Percentiles rank a stretch among this genome's conserved stretches.
phyloP scores from a whole-genome alignment of 768 basidiomycete genomes.

The Paxillus rubicundulus region DNA sequence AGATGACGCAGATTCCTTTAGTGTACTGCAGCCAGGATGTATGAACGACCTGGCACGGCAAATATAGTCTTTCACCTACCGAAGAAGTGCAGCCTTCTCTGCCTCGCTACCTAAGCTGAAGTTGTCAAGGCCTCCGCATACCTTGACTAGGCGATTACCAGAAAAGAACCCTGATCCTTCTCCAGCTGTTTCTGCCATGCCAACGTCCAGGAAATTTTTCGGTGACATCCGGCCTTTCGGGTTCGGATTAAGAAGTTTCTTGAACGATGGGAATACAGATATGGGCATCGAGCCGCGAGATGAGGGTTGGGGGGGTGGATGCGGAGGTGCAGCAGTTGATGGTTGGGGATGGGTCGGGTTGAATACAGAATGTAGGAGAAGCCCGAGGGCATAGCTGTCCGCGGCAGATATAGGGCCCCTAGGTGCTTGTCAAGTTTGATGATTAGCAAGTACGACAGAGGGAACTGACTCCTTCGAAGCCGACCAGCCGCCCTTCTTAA shows the following conservation, averaged over 20 bases:
- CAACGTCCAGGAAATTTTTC: constrained; percentile 74
- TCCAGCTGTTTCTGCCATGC: constrained; percentile 63
- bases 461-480: constrained; percentile 72
- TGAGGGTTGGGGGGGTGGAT: constrained; percentile 73
- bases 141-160: constrained; percentile 76
- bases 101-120: constrained; percentile 79
- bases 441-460: neutral
- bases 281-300: constrained; percentile 76
- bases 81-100: constrained; percentile 72
- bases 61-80: constrained; percentile 38
- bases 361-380: constrained; percentile 84
- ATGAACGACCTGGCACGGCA: neutral
- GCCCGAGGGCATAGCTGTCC: constrained; percentile 86
- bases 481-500: constrained; percentile 84
- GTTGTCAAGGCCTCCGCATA: constrained; percentile 81
- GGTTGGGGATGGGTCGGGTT: constrained; percentile 79
- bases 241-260: constrained; percentile 87
- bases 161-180: constrained; percentile 76
- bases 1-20: constrained; percentile 75
- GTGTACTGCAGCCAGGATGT: constrained; percentile 44
- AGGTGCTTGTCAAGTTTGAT: neutral
- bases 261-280: constrained; percentile 75
- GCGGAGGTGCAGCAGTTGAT: constrained; percentile 65
- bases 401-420: constrained; percentile 58
- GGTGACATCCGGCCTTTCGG: constrained; percentile 74